A percentile compares a stretch with the other conserved stretches of the same genome.
Conservation (phyloP, 176 grass and related monocot genomes). For the Olyra latifolia region DNA sequence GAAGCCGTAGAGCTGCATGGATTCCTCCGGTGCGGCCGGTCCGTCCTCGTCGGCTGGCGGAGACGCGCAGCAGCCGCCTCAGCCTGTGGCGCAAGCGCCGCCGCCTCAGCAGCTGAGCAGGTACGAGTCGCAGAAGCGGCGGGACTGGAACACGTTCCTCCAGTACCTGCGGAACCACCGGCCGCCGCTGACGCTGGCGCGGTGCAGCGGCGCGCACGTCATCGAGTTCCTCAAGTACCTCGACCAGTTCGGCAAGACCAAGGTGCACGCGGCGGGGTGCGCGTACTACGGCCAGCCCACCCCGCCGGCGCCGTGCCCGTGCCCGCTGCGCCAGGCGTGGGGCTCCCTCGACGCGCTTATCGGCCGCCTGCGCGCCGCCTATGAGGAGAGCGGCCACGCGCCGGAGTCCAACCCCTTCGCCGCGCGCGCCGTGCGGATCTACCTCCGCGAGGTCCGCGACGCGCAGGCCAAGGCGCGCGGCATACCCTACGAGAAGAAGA, state of each 20-base stretch:
- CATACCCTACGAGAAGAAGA: constrained; percentile 97
- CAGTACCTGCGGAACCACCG: constrained; percentile 98
- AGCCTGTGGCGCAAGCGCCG: constrained; percentile 26
- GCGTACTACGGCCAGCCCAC: constrained; percentile 81
- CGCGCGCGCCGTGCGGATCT: constrained; percentile 88
- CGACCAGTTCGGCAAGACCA: constrained; percentile 99
- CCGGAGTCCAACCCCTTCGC: constrained; percentile 95
- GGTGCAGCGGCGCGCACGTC: constrained; percentile 96
- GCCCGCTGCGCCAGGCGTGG: constrained; percentile 91
- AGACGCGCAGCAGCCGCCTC: constrained; percentile 20
- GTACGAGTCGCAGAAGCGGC: constrained; percentile 97
- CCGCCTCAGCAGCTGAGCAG: constrained; percentile 55
- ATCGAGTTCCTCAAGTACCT: constrained; percentile 98
- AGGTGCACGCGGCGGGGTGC: constrained; percentile 75
- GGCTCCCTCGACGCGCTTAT: constrained; percentile 97
- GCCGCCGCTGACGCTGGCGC: constrained; percentile 82
- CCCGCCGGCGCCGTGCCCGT: constrained; percentile 84
- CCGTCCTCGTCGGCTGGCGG: constrained; percentile 2
- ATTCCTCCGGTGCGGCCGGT: too few species aligned
- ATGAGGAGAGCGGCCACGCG: constrained; percentile 83
- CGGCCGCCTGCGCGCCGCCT: constrained; percentile 86
- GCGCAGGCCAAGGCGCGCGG: constrained; percentile 89
- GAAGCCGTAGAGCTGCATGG: constrained; percentile 20
- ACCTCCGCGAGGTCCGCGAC: constrained; percentile 96
- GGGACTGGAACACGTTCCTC: constrained; percentile 99